Conservation (phyloP, 1,284 basidiomycete genomes). For the Mycena sp. region DNA sequence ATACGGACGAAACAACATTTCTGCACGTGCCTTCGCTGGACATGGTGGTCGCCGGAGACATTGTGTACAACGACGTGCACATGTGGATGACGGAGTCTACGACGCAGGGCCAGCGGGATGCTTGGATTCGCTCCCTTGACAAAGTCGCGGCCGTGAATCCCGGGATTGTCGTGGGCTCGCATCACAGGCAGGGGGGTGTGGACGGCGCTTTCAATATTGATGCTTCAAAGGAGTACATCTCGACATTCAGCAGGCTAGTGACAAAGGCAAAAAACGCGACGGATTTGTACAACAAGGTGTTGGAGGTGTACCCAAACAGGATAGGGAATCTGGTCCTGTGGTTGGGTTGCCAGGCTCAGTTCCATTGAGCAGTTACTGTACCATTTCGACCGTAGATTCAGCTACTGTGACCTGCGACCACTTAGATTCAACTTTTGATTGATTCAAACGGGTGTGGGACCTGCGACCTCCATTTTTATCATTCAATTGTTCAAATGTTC, state of each 20-base stretch:
- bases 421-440: slow-evolving; percentile 8
- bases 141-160: slow-evolving; percentile 13
- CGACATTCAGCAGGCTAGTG: slow-evolving; percentile 13
- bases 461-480: slow-evolving; percentile 2
- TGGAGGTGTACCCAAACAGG: slow-evolving; percentile 20
- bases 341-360: slow-evolving; percentile 21
- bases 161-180: slow-evolving; percentile 13
- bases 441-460: neutral
- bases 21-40: slow-evolving; percentile 8
- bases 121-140: slow-evolving; percentile 15
- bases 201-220: slow-evolving; percentile 8
- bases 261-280: slow-evolving; percentile 14
- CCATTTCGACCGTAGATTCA: slow-evolving; percentile 10
- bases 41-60: slow-evolving; percentile 12
- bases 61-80: slow-evolving; percentile 14
- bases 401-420: slow-evolving; percentile 2
- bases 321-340: slow-evolving; percentile 16
- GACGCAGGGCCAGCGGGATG: slow-evolving; percentile 14
- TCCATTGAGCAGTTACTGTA: slow-evolving; percentile 12
- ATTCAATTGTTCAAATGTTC: slow-evolving; percentile 2
- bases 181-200: slow-evolving; percentile 12
- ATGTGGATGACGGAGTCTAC: slow-evolving; percentile 13
- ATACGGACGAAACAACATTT: slow-evolving; percentile 17
- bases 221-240: slow-evolving; percentile 18
- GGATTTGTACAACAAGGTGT: slow-evolving; percentile 17